Percentiles rank a stretch among this genome's conserved stretches.
Conservation (phyloP, 2,329 filamentous ascomycete species). For the Aspergillus pseudoglaucus region DNA sequence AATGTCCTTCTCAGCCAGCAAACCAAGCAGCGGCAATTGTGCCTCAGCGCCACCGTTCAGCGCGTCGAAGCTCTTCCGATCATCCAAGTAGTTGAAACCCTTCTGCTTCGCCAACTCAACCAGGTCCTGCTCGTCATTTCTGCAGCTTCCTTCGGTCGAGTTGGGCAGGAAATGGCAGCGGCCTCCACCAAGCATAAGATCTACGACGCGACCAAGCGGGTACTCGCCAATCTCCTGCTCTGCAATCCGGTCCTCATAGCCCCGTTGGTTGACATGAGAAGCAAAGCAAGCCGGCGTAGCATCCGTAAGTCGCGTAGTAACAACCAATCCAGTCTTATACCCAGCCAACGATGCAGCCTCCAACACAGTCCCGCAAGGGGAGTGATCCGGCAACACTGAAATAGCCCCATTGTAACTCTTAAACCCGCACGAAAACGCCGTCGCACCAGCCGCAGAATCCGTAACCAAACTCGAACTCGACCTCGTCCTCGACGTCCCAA, state of each 20-base stretch:
- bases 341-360: slow-evolving; percentile 90
- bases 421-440: slow-evolving; percentile 82
- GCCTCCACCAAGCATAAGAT: slow-evolving; percentile 88
- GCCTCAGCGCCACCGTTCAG: slow-evolving; percentile 61
- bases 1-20: slow-evolving; percentile 76
- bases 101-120: slow-evolving; percentile 65
- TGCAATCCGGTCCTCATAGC: slow-evolving; percentile 84
- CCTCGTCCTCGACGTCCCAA: slow-evolving; percentile 81
- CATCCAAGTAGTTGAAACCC: slow-evolving; percentile 72
- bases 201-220: slow-evolving; percentile 77
- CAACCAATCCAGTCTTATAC: slow-evolving; percentile 87
- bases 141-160: slow-evolving; percentile 70
- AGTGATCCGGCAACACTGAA: slow-evolving; percentile 74
- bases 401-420: slow-evolving; percentile 99
- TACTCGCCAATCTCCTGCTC: slow-evolving; percentile 87
- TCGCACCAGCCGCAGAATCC: slow-evolving; percentile 94
- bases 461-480: slow-evolving; percentile 82
- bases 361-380: slow-evolving; percentile 83
- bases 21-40: slow-evolving; percentile 73
- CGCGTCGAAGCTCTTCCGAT: slow-evolving; percentile 67
- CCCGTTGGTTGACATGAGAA: slow-evolving; percentile 71
- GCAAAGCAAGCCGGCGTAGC: slow-evolving; percentile 95
- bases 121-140: slow-evolving; percentile 70
- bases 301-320: slow-evolving; percentile 91
- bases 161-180: slow-evolving; percentile 91